Conservation (phyloP, 225 moss, liverwort and hornwort species). For the Marchantia polymorpha region DNA sequence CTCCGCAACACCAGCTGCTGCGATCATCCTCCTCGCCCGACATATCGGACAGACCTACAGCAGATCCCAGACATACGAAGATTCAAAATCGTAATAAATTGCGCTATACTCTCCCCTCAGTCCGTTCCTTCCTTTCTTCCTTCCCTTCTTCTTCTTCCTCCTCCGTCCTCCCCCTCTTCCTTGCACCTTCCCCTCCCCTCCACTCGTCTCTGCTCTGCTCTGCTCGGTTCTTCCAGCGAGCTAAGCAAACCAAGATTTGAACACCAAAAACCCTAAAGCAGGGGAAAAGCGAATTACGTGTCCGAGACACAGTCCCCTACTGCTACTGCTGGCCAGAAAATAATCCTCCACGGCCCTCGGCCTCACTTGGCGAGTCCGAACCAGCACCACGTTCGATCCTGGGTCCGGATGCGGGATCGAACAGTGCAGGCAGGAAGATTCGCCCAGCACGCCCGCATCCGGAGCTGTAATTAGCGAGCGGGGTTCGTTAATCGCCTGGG, state of each 20-base stretch:
- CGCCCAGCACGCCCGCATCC: not conserved
- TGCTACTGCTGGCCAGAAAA: not conserved
- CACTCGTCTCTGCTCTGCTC: not conserved
- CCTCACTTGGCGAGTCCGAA: too few relatives aligned
- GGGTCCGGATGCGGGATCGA: not conserved
- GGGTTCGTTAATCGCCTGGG: not conserved
- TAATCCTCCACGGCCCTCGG: too few relatives aligned
- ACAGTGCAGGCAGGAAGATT: not conserved
- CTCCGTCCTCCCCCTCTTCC: not conserved
- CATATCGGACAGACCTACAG: conserved; percentile 15
- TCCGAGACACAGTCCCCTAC: not conserved
- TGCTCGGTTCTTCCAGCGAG: not conserved
- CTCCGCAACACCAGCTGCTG: conserved; percentile 2
- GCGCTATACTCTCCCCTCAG: not conserved
- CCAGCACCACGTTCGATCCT: not conserved
- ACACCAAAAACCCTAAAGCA: conserved; percentile 18
- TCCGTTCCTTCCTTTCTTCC: not conserved
- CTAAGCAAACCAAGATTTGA: conserved; percentile 7
- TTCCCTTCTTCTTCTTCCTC: not conserved
- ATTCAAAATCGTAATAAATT: conserved; percentile 12
- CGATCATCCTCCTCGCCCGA: not conserved
- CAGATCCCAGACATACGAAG: not conserved
- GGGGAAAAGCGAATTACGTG: not conserved
- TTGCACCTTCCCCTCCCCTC: not conserved
- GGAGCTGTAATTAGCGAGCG: not conserved